Percentiles rank a stretch among this genome's conserved stretches.
These are phyloP conservation scores for Populus hybrid DNA, from an alignment of 441 rosid genomes.

Conservation along the genomic window DNA sequence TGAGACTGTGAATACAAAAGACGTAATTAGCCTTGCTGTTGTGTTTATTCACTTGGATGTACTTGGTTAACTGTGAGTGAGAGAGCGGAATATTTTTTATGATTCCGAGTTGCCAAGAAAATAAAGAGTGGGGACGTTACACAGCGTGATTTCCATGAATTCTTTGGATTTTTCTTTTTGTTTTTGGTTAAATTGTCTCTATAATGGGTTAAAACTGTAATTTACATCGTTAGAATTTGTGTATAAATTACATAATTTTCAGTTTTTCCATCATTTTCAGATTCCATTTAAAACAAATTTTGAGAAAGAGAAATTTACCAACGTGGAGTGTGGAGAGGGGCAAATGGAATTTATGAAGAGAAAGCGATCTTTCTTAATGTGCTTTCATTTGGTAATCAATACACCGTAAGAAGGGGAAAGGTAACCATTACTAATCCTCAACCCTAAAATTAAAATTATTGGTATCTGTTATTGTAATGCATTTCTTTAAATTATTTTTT, in stretches of 20 bases:
- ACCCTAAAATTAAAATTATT: not conserved
- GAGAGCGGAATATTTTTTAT: no score
- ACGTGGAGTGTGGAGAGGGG: not conserved
- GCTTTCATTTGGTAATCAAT: not conserved
- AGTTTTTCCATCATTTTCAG: not conserved
- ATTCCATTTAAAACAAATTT: not conserved
- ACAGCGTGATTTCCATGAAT: conserved; percentile 25
- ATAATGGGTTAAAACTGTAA: not conserved
- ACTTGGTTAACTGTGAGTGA: not conserved
- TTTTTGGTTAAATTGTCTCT: not conserved
- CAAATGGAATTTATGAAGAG: conserved; percentile 1
- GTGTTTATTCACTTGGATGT: not conserved
- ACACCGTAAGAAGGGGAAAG: not conserved
- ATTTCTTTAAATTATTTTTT: no score
- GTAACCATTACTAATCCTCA: not conserved
- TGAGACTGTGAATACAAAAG: not conserved
- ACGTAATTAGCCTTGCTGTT: conserved; percentile 22
- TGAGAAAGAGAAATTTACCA: not conserved
- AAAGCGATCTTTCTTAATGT: not conserved
- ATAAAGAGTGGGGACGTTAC: not conserved
- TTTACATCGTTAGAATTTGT: not conserved
- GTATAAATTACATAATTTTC: no score
- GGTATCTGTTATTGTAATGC: no score
- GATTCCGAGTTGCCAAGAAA: not conserved
- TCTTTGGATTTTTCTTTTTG: conserved; percentile 9